Conservation (phyloP, 139 green algal species). For the Picocystis salinarum region DNA sequence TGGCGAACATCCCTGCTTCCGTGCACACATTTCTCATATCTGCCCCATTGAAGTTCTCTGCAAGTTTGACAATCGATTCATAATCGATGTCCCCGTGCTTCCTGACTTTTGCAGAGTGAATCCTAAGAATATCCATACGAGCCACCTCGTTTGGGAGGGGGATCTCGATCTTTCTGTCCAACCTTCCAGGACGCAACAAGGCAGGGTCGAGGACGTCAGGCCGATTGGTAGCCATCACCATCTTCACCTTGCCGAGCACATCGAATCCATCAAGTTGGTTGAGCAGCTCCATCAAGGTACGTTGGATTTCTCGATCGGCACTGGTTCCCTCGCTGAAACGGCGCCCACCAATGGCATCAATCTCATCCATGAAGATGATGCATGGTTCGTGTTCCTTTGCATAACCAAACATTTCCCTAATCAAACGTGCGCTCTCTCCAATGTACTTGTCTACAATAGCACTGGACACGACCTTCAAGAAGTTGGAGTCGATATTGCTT, state of each 20-base stretch:
- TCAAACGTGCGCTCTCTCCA: conserved; percentile 84
- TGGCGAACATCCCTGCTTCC: conserved; percentile 96
- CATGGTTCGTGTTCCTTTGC: conserved; percentile 89
- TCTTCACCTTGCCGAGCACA: conserved; percentile 71
- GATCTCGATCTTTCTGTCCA: conserved; percentile 98
- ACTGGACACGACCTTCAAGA: conserved; percentile 68
- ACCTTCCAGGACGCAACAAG: conserved; percentile 76
- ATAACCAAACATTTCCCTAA: conserved; percentile 97
- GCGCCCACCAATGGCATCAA: conserved; percentile 93
- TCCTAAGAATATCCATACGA: conserved; percentile 96
- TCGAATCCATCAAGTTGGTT: conserved; percentile 95
- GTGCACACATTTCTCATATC: conserved; percentile 99
- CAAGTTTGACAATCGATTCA: conserved; percentile 89
- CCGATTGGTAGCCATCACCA: conserved; percentile 39
- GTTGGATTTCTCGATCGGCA: conserved; percentile 95
- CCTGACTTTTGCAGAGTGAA: conserved; percentile 75
- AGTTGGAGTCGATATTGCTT: conserved; percentile 84
- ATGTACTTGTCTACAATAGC: conserved; percentile 99
- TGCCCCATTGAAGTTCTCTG: conserved; percentile 92
- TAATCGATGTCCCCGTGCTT: conserved; percentile 99
- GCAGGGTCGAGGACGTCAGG: conserved; percentile 92
- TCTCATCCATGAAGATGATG: conserved; percentile 99
- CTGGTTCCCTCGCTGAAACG: conserved; percentile 91
- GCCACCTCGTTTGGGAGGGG: conserved; percentile 94
- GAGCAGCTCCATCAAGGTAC: conserved; percentile 99